These are phyloP conservation scores for Tetrahymena elliotti DNA, from an alignment of 73 alveolate species.

Conservation along the genomic window DNA sequence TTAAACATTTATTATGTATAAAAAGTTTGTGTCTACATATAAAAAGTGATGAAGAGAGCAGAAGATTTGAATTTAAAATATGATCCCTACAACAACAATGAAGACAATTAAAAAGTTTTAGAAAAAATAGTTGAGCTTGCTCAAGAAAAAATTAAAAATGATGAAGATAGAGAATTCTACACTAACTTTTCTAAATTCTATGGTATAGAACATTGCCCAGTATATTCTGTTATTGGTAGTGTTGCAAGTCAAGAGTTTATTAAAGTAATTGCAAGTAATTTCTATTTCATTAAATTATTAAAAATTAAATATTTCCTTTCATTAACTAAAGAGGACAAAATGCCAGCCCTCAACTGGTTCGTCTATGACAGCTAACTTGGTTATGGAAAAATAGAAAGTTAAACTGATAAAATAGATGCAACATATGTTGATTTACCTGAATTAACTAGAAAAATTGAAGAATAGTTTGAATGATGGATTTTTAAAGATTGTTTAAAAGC, in stretches of 20 bases:
- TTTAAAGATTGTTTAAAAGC: too few species aligned
- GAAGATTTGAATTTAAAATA: not conserved
- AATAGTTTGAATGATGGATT: not conserved
- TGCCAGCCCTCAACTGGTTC: conserved; percentile 33
- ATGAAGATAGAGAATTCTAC: not conserved
- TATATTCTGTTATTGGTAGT: conserved; percentile 30
- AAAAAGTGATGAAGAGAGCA: not conserved
- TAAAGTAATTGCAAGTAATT: conserved; percentile 2
- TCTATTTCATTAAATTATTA: not conserved
- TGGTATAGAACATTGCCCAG: conserved; percentile 34
- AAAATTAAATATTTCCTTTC: too few species aligned
- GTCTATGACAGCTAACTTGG: conserved; percentile 6
- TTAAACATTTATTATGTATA: not conserved
- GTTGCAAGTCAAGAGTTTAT: conserved; percentile 26
- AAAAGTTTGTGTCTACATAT: not conserved
- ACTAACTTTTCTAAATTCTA: conserved; percentile 21
- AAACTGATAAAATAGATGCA: not conserved
- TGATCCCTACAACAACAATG: conserved; percentile 16
- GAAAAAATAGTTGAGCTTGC: conserved; percentile 4
- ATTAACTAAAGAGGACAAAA: not conserved
- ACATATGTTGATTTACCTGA: conserved; percentile 9
- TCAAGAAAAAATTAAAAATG: not conserved
- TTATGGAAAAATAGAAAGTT: conserved; percentile 16
- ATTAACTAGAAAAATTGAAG: not conserved
- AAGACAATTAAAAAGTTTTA: not conserved